Evolutionary conservation across 2,329 filamentous ascomycete species (phyloP), one percentile per base, ranked within the genome.

Genomic region (Byssothecium circinans): DNA sequence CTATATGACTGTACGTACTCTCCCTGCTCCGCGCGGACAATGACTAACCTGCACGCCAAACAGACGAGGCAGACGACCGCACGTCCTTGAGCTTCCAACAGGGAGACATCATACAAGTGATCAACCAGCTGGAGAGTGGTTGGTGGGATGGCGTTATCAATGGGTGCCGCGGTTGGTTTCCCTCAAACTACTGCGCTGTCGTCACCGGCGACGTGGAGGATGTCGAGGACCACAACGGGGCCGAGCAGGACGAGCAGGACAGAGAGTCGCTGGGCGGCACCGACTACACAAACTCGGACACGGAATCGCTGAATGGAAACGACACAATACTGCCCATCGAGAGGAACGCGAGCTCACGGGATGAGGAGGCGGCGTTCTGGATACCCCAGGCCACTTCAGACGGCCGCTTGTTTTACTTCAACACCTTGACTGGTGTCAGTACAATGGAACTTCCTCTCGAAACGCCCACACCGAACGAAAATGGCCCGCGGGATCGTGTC

Each of bases 111-210:
- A 99, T 99, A 64, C 92, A 97, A 75, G 94, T 99, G 62, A 92
- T 99, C 63, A 99, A 94, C 43, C 92, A 96, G 75, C 81, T 97
- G 47, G 94, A 99, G 73, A 97, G 91, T 65, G 94, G 94, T 47
- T 99, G 94, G 94, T 99, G 94, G 94, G 94, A 99, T 75, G 94
- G 94, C 40, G 90, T 99, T 46, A 96, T 99, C 70, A 94, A 96
- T 65, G 90, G 36, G 15, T 39, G 36, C 15, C 36, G 94, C 68
- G 94, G 94, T 69, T 99, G 94, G 94, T 99, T 99, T 71, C 94
- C 94, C 30, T 97, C 92, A 79, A 99, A 99, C 73, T 99, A 99
- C 75, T 97, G 94, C 76, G 86, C 90, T 57, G 84, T 94, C 54
- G 87, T 97, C 61, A 82, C 84, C 50, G 85, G 84, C 60, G 81